phyloP scores from a whole-genome alignment of 2,329 filamentous ascomycete genomes.

The Exophiala sideris region DNA sequence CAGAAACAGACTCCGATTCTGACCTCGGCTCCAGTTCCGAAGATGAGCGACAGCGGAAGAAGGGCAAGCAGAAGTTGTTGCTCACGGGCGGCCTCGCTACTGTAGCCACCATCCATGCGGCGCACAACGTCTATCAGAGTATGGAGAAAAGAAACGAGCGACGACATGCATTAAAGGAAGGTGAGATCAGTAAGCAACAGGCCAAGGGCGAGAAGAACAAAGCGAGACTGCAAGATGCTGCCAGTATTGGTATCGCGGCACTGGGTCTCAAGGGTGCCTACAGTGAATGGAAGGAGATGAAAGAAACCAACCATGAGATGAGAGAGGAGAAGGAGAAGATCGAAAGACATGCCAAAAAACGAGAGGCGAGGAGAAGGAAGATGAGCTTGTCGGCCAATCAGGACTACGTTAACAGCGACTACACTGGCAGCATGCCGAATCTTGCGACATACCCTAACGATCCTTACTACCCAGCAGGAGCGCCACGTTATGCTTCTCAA shows the following conservation, averaged over 20 bases:
- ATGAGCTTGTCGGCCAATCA: conserved; percentile 18
- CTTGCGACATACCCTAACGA: conserved; percentile 10
- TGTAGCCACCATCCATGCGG: conserved; percentile 67
- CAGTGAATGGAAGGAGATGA: conserved; percentile 65
- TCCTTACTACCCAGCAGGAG: conserved; percentile 5
- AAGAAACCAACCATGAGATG: conserved; percentile 57
- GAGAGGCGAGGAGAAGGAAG: conserved; percentile 27
- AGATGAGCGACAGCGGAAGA: conserved; percentile 61
- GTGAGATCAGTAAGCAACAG: conserved; percentile 61
- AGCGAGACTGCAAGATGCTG: conserved; percentile 61
- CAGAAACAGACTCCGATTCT: conserved; percentile 43
- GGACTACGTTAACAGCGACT: conserved; percentile 18
- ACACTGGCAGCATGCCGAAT: conserved; percentile 22
- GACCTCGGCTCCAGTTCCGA: conserved; percentile 57
- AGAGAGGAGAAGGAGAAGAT: conserved; percentile 53
- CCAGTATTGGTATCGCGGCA: conserved; percentile 64
- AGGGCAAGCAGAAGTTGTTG: conserved; percentile 64
- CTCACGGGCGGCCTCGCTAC: conserved; percentile 64
- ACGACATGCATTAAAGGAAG: conserved; percentile 58
- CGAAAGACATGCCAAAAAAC: conserved; percentile 31
- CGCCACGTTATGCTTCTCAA: neutral
- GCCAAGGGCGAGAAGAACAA: conserved; percentile 62
- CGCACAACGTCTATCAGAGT: conserved; percentile 61
- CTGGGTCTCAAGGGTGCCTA: conserved; percentile 65
- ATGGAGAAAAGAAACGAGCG: conserved; percentile 63